Evolutionary conservation across 2,329 filamentous ascomycete species (phyloP).

Genomic region (Pseudocercospora crystallina): DNA sequence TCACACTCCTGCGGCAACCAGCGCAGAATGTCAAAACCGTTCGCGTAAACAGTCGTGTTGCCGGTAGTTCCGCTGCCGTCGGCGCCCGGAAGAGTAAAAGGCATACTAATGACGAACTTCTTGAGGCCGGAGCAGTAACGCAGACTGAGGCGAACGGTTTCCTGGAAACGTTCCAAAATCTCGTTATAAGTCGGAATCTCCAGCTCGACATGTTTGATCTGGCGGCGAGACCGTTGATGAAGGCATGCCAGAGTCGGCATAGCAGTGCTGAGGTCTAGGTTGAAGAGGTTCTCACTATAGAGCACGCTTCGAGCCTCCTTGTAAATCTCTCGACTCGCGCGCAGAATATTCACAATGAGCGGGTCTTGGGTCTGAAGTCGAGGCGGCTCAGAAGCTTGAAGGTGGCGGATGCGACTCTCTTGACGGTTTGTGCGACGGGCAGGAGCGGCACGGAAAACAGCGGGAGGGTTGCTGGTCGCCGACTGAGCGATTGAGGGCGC

Average conservation of each 20-base stretch:
- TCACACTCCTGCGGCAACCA: constrained; percentile 47
- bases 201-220: constrained; percentile 45
- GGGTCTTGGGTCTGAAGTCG: constrained; percentile 35
- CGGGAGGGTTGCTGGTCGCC: neutral
- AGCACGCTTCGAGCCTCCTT: constrained; percentile 42
- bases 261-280: constrained; percentile 39
- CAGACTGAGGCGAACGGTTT: constrained; percentile 46
- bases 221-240: constrained; percentile 44
- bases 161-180: constrained; percentile 48
- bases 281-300: constrained; percentile 43
- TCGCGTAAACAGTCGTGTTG: constrained; percentile 46
- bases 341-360: constrained; percentile 41
- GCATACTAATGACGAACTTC: constrained; percentile 43
- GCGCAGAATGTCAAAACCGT: constrained; percentile 48
- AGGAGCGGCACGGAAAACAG: neutral
- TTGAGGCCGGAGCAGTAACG: constrained; percentile 49
- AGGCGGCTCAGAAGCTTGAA: neutral
- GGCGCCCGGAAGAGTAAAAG: constrained; percentile 32
- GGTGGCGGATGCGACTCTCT: too few species aligned
- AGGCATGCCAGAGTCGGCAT: constrained; percentile 40
- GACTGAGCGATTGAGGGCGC: too few species aligned
- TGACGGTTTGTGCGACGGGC: neutral
- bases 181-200: constrained; percentile 49
- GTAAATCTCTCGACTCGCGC: constrained; percentile 41
- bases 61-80: constrained; percentile 34